phyloP scores from a whole-genome alignment of 1,284 basidiomycete species.

The Trichosporon inkin region DNA sequence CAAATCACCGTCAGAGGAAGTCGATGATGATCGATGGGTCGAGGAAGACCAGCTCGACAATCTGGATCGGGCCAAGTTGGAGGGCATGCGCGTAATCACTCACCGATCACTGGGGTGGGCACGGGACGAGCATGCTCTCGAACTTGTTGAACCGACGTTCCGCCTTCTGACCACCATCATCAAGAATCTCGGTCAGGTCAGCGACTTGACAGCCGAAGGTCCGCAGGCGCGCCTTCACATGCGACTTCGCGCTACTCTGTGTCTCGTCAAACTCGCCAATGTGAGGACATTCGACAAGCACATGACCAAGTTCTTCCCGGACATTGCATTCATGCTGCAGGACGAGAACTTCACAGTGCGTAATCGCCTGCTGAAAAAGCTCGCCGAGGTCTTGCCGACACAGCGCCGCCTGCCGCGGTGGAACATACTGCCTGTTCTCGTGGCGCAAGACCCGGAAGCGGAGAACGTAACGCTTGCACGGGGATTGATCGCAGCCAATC shows the following conservation, averaged over 20 bases:
- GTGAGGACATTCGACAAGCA: slow-evolving; percentile 61
- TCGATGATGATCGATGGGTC: slow-evolving; percentile 61
- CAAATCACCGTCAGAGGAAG: slow-evolving; percentile 51
- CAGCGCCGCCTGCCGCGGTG: slow-evolving; percentile 67
- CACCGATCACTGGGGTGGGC: slow-evolving; percentile 71
- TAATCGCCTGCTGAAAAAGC: slow-evolving; percentile 68
- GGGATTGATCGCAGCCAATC: background rate
- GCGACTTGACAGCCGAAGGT: slow-evolving; percentile 59
- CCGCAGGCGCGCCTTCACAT: slow-evolving; percentile 51
- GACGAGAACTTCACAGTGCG: slow-evolving; percentile 87
- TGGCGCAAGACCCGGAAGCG: slow-evolving; percentile 83
- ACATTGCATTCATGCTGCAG: slow-evolving; percentile 72
- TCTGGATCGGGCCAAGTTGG: slow-evolving; percentile 60
- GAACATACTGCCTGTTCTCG: slow-evolving; percentile 80
- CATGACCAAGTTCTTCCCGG: slow-evolving; percentile 62
- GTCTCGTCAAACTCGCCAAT: slow-evolving; percentile 73
- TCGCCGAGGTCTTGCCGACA: slow-evolving; percentile 60
- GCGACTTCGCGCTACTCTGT: slow-evolving; percentile 74
- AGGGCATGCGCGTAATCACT: slow-evolving; percentile 71
- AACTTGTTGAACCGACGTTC: slow-evolving; percentile 67
- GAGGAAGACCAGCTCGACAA: slow-evolving; percentile 59
- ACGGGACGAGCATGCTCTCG: slow-evolving; percentile 58
- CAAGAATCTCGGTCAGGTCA: slow-evolving; percentile 62
- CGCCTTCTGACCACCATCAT: slow-evolving; percentile 68
- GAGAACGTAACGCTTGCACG: slow-evolving; percentile 57